Percentiles rank a stretch among this genome's conserved stretches.
Evolutionary conservation across 1,284 basidiomycete genomes (phyloP).

Genomic region (Schizophyllum amplum): DNA sequence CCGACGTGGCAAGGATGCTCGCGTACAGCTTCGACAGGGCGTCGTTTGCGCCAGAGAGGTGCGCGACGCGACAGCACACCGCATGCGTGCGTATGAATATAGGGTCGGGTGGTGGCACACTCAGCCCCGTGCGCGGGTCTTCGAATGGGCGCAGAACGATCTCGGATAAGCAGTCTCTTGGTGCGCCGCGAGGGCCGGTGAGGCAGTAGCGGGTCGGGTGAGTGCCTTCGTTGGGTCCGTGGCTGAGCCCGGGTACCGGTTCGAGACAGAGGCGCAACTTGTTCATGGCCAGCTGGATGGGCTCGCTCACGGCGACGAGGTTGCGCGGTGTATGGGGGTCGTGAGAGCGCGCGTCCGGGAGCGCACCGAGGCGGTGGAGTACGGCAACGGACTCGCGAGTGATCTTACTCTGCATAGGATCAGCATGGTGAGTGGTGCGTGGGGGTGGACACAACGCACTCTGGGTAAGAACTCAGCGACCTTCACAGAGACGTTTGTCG

Average conservation of each 20-base stretch:
- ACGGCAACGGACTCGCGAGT: not conserved
- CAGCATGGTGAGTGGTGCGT: not conserved
- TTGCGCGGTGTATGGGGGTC: not conserved
- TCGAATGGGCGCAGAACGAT: not conserved
- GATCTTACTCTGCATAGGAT: not conserved
- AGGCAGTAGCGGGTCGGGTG: not conserved
- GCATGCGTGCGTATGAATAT: not conserved
- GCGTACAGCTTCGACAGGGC: not conserved
- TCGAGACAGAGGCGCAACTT: not conserved
- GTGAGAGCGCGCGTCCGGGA: not conserved
- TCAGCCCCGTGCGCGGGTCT: not conserved
- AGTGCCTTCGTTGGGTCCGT: not conserved
- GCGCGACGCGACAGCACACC: not conserved
- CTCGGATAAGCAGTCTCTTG: not conserved
- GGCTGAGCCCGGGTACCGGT: not conserved
- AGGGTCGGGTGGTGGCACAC: not conserved
- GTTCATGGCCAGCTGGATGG: not conserved
- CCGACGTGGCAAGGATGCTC: not conserved
- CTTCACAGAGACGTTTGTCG: not conserved
- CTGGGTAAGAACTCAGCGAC: not conserved
- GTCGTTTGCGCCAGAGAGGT: not conserved
- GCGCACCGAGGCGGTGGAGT: not conserved
- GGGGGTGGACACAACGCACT: not conserved
- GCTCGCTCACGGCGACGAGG: not conserved
- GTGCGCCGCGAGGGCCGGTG: not conserved